These are phyloP conservation scores for Pseudogymnoascus sp. DNA, from an alignment of 2,329 filamentous ascomycete genomes.

Conservation along the genomic window DNA sequence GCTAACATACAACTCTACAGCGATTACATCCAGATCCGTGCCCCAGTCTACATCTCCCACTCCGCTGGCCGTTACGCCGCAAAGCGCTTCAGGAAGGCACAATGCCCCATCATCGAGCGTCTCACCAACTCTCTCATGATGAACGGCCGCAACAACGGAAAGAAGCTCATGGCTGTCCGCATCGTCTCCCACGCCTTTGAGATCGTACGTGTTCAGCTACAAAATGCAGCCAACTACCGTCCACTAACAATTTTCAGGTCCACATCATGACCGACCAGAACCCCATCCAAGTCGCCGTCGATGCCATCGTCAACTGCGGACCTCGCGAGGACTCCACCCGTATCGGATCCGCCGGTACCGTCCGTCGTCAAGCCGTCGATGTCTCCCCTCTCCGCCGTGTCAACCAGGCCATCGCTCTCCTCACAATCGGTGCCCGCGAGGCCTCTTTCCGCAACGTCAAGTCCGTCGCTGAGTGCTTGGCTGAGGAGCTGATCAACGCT, in stretches of 20 bases:
- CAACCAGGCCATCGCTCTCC: slow-evolving; percentile 98
- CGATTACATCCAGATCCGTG: slow-evolving; percentile 99
- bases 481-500: slow-evolving; percentile 99
- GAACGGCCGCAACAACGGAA: slow-evolving; percentile 99
- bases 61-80: slow-evolving; percentile 95
- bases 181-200: slow-evolving; percentile 99
- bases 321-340: slow-evolving; percentile 99
- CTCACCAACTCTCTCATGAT: slow-evolving; percentile 99
- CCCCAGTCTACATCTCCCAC: slow-evolving; percentile 98
- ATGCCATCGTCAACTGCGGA: slow-evolving; percentile 99
- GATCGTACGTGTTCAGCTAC: slow-evolving; percentile 64
- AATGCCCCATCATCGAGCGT: slow-evolving; percentile 99
- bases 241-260: slow-evolving; percentile 51
- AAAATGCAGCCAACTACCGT: slow-evolving; percentile 14
- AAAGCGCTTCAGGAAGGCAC: slow-evolving; percentile 99
- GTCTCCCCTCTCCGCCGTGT: slow-evolving; percentile 98
- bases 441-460: slow-evolving; percentile 99
- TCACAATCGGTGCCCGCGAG: slow-evolving; percentile 98
- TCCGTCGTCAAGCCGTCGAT: slow-evolving; percentile 99
- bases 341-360: slow-evolving; percentile 98
- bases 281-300: slow-evolving; percentile 98
- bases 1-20: slow-evolving; percentile 43
- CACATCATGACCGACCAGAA: slow-evolving; percentile 99
- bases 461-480: slow-evolving; percentile 98
- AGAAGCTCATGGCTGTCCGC: slow-evolving; percentile 99